phyloP scores from a whole-genome alignment of 2,329 filamentous ascomycete genomes.

The Epichloe baconii region DNA sequence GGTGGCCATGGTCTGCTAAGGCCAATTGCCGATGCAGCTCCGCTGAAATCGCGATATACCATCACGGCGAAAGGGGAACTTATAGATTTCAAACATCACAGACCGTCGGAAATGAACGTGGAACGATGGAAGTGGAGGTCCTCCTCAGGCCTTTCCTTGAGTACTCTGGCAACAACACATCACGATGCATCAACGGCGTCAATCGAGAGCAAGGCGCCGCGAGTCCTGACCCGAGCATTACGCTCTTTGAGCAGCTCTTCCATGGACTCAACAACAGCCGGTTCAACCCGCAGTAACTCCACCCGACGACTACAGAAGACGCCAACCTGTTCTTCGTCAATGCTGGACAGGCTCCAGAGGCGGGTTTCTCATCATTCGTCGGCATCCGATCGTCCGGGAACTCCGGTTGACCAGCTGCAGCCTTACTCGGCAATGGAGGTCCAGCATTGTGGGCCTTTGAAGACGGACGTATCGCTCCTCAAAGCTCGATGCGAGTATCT shows the following conservation, averaged over 20 bases:
- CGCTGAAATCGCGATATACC: not conserved
- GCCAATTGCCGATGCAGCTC: not conserved
- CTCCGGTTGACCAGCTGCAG: slow-evolving; percentile 17
- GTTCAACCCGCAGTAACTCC: slow-evolving; percentile 18
- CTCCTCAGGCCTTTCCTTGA: slow-evolving; percentile 16
- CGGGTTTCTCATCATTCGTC: slow-evolving; percentile 26
- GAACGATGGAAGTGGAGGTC: slow-evolving; percentile 24
- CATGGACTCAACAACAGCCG: slow-evolving; percentile 24
- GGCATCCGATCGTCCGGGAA: slow-evolving; percentile 16
- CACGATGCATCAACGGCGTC: slow-evolving; percentile 9
- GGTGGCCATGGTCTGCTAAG: slow-evolving; percentile 5
- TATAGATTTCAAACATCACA: not conserved
- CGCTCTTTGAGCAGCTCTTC: slow-evolving; percentile 28
- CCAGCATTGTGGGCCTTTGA: slow-evolving; percentile 33
- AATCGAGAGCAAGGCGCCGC: slow-evolving; percentile 21
- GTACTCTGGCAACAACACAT: slow-evolving; percentile 10
- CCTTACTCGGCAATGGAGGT: slow-evolving; percentile 26
- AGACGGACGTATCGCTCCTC: slow-evolving; percentile 34
- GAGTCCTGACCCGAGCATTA: slow-evolving; percentile 23
- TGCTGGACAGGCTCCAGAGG: slow-evolving; percentile 28
- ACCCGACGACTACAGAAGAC: slow-evolving; percentile 24
- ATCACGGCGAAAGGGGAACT: not conserved
- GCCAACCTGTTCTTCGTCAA: slow-evolving; percentile 24
- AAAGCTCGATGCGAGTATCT: slow-evolving; percentile 38
- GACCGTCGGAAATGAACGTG: slow-evolving; percentile 14